Base-by-base conservation (phyloP, 148 eudicot genomes). In the Oxyria digyna region DNA sequence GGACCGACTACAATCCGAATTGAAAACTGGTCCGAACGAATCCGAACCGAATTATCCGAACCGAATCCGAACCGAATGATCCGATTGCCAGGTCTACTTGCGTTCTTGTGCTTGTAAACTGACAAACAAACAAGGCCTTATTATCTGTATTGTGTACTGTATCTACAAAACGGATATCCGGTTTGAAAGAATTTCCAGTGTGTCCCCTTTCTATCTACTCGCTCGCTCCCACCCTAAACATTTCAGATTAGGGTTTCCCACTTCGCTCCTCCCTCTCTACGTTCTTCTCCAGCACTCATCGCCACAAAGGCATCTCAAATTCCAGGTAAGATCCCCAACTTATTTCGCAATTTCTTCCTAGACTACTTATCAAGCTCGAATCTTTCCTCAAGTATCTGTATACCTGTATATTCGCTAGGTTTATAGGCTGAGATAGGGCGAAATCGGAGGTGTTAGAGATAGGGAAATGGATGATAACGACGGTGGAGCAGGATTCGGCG, bases 401-500 rank as follows among this genome's bases (percentile, higher is more conserved):
- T 57, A 0, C 4, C 35, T 27, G 35, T 26, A 11, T 57, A 13
- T 59, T 29, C 65, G 35, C 20, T 27, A 59, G 37, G 37, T 59
- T 14, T 14, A 12, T 59, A 27, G n/a, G 35, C 9, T 29, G 65
- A 59, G 35, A 57, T 59, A 29, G 37, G 65, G 37, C 37, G 37
- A 27, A 55, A 55, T 55, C 62, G 33, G 31, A 24, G 62, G 65
- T 14, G 65, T 35, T 8, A 48, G 67, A 55, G 43, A 70, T 6
- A 42, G 31, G 72, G 73, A n/a, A 31, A 84, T 84, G 87, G 87
- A 81, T 72, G 87, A 84, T 63, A 77, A 76, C 70, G 87, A 79
- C 48, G 84, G 82, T 15, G 79, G 73, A 8, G 88, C 77, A 33
- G 83, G 79, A 4, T 65, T 68, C 14, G 77, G 79, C 13, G 79